phyloP scores from a whole-genome alignment of 2,329 filamentous ascomycete species.

The Fusarium sp. region DNA sequence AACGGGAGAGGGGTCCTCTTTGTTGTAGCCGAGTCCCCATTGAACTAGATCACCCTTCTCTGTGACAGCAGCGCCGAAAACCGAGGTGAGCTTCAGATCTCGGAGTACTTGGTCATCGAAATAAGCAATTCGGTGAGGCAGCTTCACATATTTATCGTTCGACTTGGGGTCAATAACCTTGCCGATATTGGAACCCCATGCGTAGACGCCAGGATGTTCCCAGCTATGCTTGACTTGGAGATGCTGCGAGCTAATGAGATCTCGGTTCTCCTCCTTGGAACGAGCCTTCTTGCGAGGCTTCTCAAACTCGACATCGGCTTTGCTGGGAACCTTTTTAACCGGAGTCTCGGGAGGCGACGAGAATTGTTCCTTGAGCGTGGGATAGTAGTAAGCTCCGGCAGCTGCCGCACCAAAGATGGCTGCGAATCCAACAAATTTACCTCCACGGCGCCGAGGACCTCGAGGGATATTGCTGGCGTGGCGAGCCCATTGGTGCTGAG shows the following conservation, averaged over 20 bases:
- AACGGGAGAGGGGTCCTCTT: slow-evolving; percentile 71
- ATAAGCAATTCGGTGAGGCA: slow-evolving; percentile 79
- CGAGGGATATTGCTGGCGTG: slow-evolving; percentile 41
- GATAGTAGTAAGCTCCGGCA: slow-evolving; percentile 55
- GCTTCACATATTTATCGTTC: slow-evolving; percentile 81
- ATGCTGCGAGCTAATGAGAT: slow-evolving; percentile 86
- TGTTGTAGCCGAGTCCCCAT: slow-evolving; percentile 86
- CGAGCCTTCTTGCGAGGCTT: slow-evolving; percentile 67
- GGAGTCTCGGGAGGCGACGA: slow-evolving; percentile 31
- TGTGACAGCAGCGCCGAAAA: slow-evolving; percentile 87
- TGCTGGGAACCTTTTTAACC: slow-evolving; percentile 31
- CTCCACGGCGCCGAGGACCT: slow-evolving; percentile 39
- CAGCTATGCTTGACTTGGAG: slow-evolving; percentile 86
- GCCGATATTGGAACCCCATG: slow-evolving; percentile 91
- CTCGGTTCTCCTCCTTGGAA: slow-evolving; percentile 78
- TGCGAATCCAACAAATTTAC: slow-evolving; percentile 47
- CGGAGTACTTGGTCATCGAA: slow-evolving; percentile 88
- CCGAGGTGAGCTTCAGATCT: slow-evolving; percentile 86
- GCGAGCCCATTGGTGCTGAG: slow-evolving; percentile 48
- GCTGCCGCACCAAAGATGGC: slow-evolving; percentile 55
- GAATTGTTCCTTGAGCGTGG: slow-evolving; percentile 48
- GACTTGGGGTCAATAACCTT: slow-evolving; percentile 88
- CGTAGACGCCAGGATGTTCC: slow-evolving; percentile 88
- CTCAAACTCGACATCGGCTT: slow-evolving; percentile 76
- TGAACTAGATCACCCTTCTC: slow-evolving; percentile 91